These are phyloP conservation scores for Psilocybe mexicana DNA, from an alignment of 1,284 basidiomycete genomes.

Conservation along the genomic window DNA sequence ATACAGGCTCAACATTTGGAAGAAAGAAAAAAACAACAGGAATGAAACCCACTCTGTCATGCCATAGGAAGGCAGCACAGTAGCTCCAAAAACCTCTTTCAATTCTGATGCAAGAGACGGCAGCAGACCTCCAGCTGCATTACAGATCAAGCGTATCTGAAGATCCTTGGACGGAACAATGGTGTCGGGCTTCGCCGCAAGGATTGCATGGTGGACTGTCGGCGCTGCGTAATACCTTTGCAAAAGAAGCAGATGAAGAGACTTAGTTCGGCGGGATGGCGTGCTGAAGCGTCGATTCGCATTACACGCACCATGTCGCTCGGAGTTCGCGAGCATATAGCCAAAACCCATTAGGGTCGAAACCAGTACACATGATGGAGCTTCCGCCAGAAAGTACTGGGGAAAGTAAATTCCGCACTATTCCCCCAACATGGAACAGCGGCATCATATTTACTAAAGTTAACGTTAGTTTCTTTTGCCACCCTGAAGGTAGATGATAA, in stretches of 20 bases:
- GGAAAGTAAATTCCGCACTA: slow-evolving; percentile 63
- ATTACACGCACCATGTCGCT: slow-evolving; percentile 48
- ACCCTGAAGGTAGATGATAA: slow-evolving; percentile 8
- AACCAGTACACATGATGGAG: slow-evolving; percentile 59
- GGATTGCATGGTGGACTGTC: slow-evolving; percentile 47
- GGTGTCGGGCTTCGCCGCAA: slow-evolving; percentile 38
- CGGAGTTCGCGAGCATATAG: slow-evolving; percentile 45
- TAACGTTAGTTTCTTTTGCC: slow-evolving; percentile 5
- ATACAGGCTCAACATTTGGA: background rate
- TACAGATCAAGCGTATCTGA: slow-evolving; percentile 46
- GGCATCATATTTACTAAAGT: slow-evolving; percentile 63
- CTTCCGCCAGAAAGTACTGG: slow-evolving; percentile 59
- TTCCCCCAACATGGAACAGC: slow-evolving; percentile 68
- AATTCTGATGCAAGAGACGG: slow-evolving; percentile 44
- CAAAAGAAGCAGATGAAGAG: slow-evolving; percentile 1
- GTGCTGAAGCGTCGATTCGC: background rate
- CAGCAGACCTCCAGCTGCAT: slow-evolving; percentile 47
- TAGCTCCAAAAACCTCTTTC: slow-evolving; percentile 38
- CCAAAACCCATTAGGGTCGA: slow-evolving; percentile 65
- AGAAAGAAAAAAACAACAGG: slow-evolving; percentile 6
- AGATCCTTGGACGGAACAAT: slow-evolving; percentile 35
- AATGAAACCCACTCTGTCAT: slow-evolving; percentile 43
- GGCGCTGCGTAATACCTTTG: slow-evolving; percentile 49
- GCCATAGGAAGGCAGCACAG: slow-evolving; percentile 47
- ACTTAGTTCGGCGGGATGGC: slow-evolving; percentile 10